These are phyloP conservation scores for Apiospora malaysiana DNA, from an alignment of 2,329 filamentous ascomycete species.

Conservation along the genomic window DNA sequence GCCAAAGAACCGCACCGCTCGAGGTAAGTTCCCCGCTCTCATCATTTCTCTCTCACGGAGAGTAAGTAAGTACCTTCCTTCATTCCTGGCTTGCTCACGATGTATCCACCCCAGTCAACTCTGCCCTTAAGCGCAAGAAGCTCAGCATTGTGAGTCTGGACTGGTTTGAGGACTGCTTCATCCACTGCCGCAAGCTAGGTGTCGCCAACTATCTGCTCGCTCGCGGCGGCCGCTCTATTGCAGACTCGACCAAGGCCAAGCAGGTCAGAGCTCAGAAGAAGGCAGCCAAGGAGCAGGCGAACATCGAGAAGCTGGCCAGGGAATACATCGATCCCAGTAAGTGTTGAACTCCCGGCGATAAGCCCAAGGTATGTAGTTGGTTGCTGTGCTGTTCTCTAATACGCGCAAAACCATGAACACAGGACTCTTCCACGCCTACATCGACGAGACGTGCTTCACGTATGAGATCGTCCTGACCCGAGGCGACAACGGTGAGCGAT, in stretches of 20 bases:
- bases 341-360: not conserved
- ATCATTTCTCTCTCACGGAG: no score
- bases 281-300: not conserved
- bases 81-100: not conserved
- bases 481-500: constrained; percentile 61
- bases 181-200: constrained; percentile 32
- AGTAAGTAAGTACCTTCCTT: not conserved
- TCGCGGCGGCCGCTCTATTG: constrained; percentile 20
- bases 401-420: not conserved
- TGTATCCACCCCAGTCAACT: constrained; percentile 39
- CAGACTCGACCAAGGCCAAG: not conserved
- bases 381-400: no score
- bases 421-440: constrained; percentile 70
- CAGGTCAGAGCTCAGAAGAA: not conserved
- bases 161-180: constrained; percentile 58
- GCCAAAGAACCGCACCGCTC: not conserved
- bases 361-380: no score
- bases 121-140: constrained; percentile 44
- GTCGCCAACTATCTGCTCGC: constrained; percentile 52
- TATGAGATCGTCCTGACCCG: constrained; percentile 70
- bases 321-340: not conserved
- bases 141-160: constrained; percentile 53
- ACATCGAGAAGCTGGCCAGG: not conserved
- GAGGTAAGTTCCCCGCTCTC: not conserved
- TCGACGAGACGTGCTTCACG: constrained; percentile 64